Conservation (phyloP, 1,284 basidiomycete genomes). For the Lignosus rhinocerotis region DNA sequence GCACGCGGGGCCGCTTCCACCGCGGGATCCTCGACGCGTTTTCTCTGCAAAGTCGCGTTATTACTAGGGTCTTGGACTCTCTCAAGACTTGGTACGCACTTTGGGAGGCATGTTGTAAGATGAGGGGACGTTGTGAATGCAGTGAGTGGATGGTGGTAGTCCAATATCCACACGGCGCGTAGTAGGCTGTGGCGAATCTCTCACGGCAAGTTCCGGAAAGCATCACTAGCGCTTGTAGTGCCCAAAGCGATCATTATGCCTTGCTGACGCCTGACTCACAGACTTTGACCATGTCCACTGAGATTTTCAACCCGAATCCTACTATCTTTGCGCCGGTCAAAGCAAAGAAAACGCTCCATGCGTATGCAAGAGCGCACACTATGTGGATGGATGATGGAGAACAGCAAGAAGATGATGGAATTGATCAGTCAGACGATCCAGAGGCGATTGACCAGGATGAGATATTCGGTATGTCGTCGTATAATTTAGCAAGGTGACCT, state of each 20-base stretch:
- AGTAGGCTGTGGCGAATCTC: slow-evolving; percentile 1
- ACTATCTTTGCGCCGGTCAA: slow-evolving; percentile 35
- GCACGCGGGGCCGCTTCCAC: slow-evolving; percentile 41
- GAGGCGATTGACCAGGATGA: slow-evolving; percentile 56
- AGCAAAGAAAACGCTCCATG: slow-evolving; percentile 20
- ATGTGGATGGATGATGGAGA: slow-evolving; percentile 38
- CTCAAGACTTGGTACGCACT: slow-evolving; percentile 1
- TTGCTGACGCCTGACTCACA: not conserved
- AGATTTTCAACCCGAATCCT: slow-evolving; percentile 41
- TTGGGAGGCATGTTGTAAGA: slow-evolving; percentile 12
- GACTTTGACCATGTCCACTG: slow-evolving; percentile 31
- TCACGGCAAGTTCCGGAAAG: slow-evolving; percentile 19
- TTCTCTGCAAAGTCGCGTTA: slow-evolving; percentile 36
- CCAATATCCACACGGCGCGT: not conserved
- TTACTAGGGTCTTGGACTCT: not conserved
- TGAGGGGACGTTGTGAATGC: not conserved
- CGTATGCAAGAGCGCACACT: slow-evolving; percentile 30
- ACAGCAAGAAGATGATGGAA: slow-evolving; percentile 29
- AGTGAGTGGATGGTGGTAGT: slow-evolving; percentile 1
- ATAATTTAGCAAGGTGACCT: not conserved
- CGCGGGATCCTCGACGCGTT: slow-evolving; percentile 38
- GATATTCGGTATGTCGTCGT: slow-evolving; percentile 45
- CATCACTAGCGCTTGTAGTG: not conserved
- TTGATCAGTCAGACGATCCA: slow-evolving; percentile 29
- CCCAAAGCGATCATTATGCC: not conserved